Base-by-base conservation (phyloP, 345 rosid genomes). In the Euphorbia pulcherrima region DNA sequence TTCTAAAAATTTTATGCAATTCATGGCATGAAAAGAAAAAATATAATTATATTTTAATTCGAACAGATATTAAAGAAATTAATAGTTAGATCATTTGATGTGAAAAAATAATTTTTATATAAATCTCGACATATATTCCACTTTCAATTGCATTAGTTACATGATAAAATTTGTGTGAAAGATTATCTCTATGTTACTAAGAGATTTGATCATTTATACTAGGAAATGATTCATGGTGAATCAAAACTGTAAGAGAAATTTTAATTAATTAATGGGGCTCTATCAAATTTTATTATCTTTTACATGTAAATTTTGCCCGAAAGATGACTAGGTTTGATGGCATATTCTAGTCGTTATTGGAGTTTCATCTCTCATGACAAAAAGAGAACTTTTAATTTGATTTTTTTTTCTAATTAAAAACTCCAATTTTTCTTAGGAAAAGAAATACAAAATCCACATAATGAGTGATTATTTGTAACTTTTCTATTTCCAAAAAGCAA, bases 301-400 rank as follows among this genome's bases (percentile, higher is more conserved):
- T 40, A 7, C 2, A n/a, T 13, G 26, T 48, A 9, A 60, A 13
- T 59, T 53, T 64, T 59, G 35, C 41, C n/a, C 30, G 2, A 53
- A 62, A 53, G 61, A 20, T 12, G 24, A 33, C 24, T 39, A 21
- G 30, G 2, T 5, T 13, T 55, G 53, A 39, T 35, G 39, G 24
- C 18, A 9, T 26, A 21, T 47, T 48, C 37, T 33, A 33, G 37
- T 33, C 37, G 21, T 29, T 16, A 35, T 20, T 50, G 24, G 17
- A 35, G 47, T 33, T 7, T 33, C 37, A 33, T 33, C 37, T 37
- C 59, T 62, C 28, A 23, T 33, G 60, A 59, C 73, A 61, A 61
- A 39, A 24, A 48, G 37, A 30, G n/a, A 30, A n/a, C 37, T 51
- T 60, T 51, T 62, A 2, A 33, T 61, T 26, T 6, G 30, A 24